Evolutionary conservation across 768 basidiomycete genomes (phyloP), one percentile per base, ranked within the genome.

Genomic region (Suillus plorans): DNA sequence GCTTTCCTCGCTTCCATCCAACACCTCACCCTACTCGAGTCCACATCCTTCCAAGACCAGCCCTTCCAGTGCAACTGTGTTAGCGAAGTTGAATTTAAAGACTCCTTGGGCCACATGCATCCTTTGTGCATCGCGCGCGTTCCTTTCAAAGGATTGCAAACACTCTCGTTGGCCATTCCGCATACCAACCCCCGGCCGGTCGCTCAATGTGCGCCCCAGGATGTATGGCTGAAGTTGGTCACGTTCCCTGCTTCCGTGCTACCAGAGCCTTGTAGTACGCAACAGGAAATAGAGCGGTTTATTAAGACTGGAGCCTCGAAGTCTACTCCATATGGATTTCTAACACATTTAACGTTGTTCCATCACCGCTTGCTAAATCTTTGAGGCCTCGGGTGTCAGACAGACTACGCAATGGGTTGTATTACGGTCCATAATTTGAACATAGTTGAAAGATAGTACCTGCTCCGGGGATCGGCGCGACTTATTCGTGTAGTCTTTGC

Each of bases 1-100:
- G 65, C 68, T 6, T 80, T 80, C 67, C 71, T 82, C 3, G 63
- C 69, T n/a, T 72, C 72, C n/a, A 68, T 82, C 31, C 77, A 78
- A 1, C 79, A 79, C 64, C 70, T 82, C 14, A 73, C 74, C 5
- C 63, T 81, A 34, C 75, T 61, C 50, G 36, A n/a, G n/a, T 9
- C 2, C 28, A 36, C 58, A 31, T 34, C 53, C 4, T 9, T 57
- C 34, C 45, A 56, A 10, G 34, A 37, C 5, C 14, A 4, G n/a
- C 52, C 20, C 45, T 9, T 8, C 31, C 31, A 31, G 31, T 31
- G 31, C 31, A 31, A 31, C 31, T 31, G 34, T 5, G 1, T 39
- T 53, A 34, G 18, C 18, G 5, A n/a, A 5, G 0, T n/a, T 4
- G 1, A 14, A 16, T 22, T 31, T 18, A 0, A 5, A 20, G 18